Base-by-base conservation (phyloP, 371 early-diverging fungal species). In the Coemansia sp. region DNA sequence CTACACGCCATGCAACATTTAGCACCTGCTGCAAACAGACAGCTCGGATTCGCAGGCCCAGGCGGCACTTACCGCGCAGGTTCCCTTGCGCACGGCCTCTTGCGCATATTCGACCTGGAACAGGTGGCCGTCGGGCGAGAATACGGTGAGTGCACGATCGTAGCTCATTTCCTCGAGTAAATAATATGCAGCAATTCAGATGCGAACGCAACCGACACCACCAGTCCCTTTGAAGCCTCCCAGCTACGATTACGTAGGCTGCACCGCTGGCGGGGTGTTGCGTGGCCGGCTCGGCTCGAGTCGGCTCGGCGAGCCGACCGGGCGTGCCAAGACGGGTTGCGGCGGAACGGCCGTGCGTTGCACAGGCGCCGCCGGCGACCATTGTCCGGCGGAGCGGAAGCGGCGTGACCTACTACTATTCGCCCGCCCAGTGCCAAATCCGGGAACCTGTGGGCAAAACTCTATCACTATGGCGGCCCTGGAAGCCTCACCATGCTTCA, bases 41-140 rank as follows among this genome's bases (percentile, higher is more conserved):
- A 34, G 20, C 20, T 40, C n/a, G 38, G 30, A 38, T 35, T 0
- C 7, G 43, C 38, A n/a, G 20, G 26, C 30, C 26, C 4, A 26
- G 31, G 55, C 40, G 39, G 40, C 40, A 67, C 88, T 79, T 89
- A 96, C 96, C 48, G 93, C 96, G 79, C 95, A 94, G 50, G 95
- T 95, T 59, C 99, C 99, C 80, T 95, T 98, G 72, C 96, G 86
- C 54, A 98, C 96, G 41, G 99, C 99, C 75, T 99, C 98, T 64
- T 97, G 91, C 52, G 99, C 99, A 81, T 99, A 99, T 84, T 99
- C 99, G 62, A 99, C 99, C 87, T 99, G 99, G 81, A 99, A 98
- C 62, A 99, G 84, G 81, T 99, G 97, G 56, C 99, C 99, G 81
- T 99, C 99, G 48, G 99, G 99, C 38, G 99, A 98, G 80, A 99